phyloP scores from a whole-genome alignment of 306 rosid genomes.

The Sindora glabra region DNA sequence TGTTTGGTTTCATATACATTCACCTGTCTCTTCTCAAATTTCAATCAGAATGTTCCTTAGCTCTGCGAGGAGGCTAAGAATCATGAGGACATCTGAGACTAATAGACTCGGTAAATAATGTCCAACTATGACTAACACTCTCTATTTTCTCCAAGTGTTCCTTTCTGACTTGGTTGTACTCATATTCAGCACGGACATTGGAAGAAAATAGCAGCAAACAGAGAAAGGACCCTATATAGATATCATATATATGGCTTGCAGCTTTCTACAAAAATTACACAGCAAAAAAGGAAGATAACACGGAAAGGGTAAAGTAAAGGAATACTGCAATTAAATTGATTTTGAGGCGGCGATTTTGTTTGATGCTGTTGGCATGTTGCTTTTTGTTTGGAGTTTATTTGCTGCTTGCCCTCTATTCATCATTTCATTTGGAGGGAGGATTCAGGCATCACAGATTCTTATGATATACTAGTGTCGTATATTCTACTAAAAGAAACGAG shows the following conservation, averaged over 20 bases:
- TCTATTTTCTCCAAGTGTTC: neutral
- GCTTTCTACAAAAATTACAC: constrained; percentile 21
- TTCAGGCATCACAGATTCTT: constrained; percentile 17
- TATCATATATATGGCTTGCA: constrained; percentile 14
- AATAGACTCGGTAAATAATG: constrained; percentile 62
- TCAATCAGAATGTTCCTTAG: constrained; percentile 70
- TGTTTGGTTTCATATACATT: constrained; percentile 5
- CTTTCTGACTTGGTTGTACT: neutral
- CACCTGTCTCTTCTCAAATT: neutral
- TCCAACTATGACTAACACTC: neutral
- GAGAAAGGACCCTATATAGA: constrained; percentile 45
- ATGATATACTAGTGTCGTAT: constrained; percentile 21
- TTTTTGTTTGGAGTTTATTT: constrained; percentile 15
- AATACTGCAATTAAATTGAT: constrained; percentile 30
- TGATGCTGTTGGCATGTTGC: constrained; percentile 26
- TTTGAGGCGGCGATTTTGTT: constrained; percentile 26
- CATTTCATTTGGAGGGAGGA: constrained; percentile 10
- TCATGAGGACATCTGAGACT: constrained; percentile 77
- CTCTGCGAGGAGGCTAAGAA: constrained; percentile 82
- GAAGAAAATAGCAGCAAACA: constrained; percentile 55
- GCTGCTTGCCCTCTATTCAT: constrained; percentile 16
- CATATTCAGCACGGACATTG: constrained; percentile 58
- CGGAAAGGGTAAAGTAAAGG: neutral
- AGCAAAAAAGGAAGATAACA: constrained; percentile 12
- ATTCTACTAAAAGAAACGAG: no score